Evolutionary conservation across 2,329 filamentous ascomycete genomes (phyloP).

Genomic region (Colletotrichum lupini): DNA sequence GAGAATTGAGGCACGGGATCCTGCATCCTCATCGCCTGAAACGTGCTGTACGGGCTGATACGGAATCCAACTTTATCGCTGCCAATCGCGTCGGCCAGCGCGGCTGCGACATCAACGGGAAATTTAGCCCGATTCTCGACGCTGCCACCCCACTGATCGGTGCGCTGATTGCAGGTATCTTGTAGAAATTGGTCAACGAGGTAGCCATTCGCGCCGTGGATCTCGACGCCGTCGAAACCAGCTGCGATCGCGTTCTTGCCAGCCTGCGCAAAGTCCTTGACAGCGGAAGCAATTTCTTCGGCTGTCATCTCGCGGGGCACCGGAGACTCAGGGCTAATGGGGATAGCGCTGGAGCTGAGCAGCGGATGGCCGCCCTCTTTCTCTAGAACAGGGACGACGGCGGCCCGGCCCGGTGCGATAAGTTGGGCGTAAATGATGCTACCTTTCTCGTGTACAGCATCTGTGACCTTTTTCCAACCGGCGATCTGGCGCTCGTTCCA

Average conservation of each 20-base stretch:
- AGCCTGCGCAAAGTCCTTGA: conserved; percentile 65
- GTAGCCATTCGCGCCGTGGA: conserved; percentile 69
- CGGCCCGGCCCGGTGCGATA: conserved; percentile 69
- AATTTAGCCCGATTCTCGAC: conserved; percentile 64
- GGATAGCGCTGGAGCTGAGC: conserved; percentile 42
- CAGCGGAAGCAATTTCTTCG: conserved; percentile 71
- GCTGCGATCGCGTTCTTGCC: conserved; percentile 66
- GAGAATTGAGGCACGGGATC: conserved; percentile 73
- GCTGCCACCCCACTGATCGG: conserved; percentile 63
- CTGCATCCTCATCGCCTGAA: conserved; percentile 72
- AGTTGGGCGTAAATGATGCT: conserved; percentile 72
- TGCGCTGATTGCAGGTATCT: conserved; percentile 59
- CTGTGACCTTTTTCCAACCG: conserved; percentile 69
- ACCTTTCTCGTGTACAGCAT: conserved; percentile 72
- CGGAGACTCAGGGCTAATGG: conserved; percentile 56
- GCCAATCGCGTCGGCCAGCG: conserved; percentile 55
- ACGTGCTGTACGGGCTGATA: conserved; percentile 69
- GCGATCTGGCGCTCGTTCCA: conserved; percentile 65
- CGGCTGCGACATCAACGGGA: conserved; percentile 60
- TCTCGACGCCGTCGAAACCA: conserved; percentile 78
- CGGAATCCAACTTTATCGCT: conserved; percentile 65
- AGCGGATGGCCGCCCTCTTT: conserved; percentile 43
- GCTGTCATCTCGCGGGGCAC: conserved; percentile 72
- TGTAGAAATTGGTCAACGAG: conserved; percentile 71
- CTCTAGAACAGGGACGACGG: conserved; percentile 44